A percentile compares a stretch with the other conserved stretches of the same genome.
phyloP scores from a whole-genome alignment of 2,329 filamentous ascomycete species.

The Fusarium heterosporum region DNA sequence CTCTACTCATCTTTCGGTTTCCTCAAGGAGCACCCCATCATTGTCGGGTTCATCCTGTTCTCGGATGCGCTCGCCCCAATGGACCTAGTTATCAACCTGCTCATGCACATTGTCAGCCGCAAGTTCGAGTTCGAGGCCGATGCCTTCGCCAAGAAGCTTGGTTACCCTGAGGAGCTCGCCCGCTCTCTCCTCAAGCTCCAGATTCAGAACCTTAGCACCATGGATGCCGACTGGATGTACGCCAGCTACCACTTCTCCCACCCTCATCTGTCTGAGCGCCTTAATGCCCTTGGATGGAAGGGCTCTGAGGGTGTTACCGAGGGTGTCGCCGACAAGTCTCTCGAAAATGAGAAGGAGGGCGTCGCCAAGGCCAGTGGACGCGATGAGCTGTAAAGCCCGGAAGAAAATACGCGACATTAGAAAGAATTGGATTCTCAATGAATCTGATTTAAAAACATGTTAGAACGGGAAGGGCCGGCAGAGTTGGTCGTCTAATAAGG shows the following conservation, averaged over 20 bases:
- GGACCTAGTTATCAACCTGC: conserved; percentile 92
- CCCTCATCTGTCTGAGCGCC: conserved; percentile 91
- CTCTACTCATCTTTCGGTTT: conserved; percentile 95
- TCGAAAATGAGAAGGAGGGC: conserved; percentile 50
- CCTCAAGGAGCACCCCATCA: conserved; percentile 82
- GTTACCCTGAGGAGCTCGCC: conserved; percentile 85
- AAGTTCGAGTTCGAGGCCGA: conserved; percentile 98
- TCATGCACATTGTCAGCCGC: conserved; percentile 95
- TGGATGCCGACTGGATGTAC: conserved; percentile 99
- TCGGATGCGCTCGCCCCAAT: conserved; percentile 95
- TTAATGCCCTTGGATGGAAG: conserved; percentile 91
- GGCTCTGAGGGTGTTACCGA: conserved; percentile 63
- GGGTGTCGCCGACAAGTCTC: conserved; percentile 54
- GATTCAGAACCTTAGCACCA: conserved; percentile 96
- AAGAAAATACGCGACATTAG: conserved; percentile 7
- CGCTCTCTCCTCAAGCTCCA: conserved; percentile 95
- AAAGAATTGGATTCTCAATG: conserved; percentile 3
- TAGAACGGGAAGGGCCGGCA: conserved; percentile 21
- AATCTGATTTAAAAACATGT: neutral
- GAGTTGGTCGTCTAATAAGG: conserved; percentile 26
- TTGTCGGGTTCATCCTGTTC: conserved; percentile 97
- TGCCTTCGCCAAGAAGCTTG: conserved; percentile 85
- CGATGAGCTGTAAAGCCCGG: conserved; percentile 71
- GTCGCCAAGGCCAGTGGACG: conserved; percentile 78
- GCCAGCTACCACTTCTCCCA: conserved; percentile 99